Evolutionary conservation across 2,329 filamentous ascomycete genomes (phyloP).

Genomic region (Tolypocladium ovalisporum): DNA sequence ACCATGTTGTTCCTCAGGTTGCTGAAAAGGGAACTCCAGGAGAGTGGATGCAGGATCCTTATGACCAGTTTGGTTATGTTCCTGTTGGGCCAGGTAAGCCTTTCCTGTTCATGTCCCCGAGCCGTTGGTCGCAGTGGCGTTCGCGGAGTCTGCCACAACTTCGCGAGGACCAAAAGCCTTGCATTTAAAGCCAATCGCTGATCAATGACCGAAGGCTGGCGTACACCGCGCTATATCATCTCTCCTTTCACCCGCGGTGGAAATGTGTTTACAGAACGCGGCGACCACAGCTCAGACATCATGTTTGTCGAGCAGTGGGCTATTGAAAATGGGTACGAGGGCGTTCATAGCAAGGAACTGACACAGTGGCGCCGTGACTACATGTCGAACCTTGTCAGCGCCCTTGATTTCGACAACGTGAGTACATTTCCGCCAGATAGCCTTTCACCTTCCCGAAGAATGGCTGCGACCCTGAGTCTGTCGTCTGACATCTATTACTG

Average conservation of each 20-base stretch:
- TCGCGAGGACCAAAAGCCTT: not conserved
- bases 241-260: constrained; percentile 43
- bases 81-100: constrained; percentile 17
- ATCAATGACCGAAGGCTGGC: constrained; percentile 18
- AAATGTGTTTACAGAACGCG: constrained; percentile 40
- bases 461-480: no score
- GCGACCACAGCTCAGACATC: constrained; percentile 43
- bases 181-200: not conserved
- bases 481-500: not conserved
- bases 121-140: no score
- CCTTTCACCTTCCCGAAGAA: not conserved
- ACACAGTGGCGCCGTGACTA: constrained; percentile 14
- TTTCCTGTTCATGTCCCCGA: no score
- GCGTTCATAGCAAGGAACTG: constrained; percentile 17
- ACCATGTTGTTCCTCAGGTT: constrained; percentile 38
- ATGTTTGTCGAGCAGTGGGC: constrained; percentile 38
- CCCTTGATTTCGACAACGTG: constrained; percentile 28
- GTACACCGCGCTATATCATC: constrained; percentile 40
- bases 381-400: constrained; percentile 19
- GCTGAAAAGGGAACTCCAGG: constrained; percentile 34
- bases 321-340: constrained; percentile 16
- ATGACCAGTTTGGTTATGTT: constrained; percentile 12
- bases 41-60: constrained; percentile 36
- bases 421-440: not conserved
- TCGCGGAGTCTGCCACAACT: not conserved